Percentiles rank a stretch among this genome's conserved stretches.
Conservation (phyloP, 257 asterid genomes). For the Datura wrightii region DNA sequence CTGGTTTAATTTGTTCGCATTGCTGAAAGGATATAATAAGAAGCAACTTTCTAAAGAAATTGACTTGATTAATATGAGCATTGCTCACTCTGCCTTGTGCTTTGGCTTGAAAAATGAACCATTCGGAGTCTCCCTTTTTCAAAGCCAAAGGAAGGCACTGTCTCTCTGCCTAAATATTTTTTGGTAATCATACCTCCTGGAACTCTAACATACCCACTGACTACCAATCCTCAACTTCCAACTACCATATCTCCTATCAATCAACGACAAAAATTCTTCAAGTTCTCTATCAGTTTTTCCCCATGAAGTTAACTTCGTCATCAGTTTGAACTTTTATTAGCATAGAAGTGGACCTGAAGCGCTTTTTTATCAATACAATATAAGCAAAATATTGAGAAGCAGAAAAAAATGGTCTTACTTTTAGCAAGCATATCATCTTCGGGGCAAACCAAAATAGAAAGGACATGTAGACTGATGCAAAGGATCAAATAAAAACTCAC, state of each 20-base stretch:
- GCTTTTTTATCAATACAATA: background rate
- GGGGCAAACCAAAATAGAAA: background rate
- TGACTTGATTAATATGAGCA: constrained; percentile 2
- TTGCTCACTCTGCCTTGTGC: constrained; percentile 4
- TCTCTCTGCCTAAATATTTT: background rate
- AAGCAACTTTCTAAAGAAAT: constrained; percentile 13
- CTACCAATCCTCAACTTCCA: background rate
- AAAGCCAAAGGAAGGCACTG: constrained; percentile 17
- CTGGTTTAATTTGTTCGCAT: constrained; percentile 10
- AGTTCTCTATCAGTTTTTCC: background rate
- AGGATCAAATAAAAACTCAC: constrained; percentile 49
- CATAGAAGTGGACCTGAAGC: background rate
- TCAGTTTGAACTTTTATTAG: constrained; percentile 10
- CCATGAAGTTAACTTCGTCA: background rate
- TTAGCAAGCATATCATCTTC: background rate
- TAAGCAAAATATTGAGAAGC: background rate
- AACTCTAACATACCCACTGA: constrained; percentile 12
- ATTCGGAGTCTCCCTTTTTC: constrained; percentile 12
- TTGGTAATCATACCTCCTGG: background rate
- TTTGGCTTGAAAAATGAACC: background rate
- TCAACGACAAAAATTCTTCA: background rate
- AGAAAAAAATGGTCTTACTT: background rate
- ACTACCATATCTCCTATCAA: constrained; percentile 14
- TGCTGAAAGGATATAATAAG: background rate
- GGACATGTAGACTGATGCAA: constrained; percentile 21